Evolutionary conservation across 1,284 basidiomycete species (phyloP).

Genomic region (Boletus mariae): DNA sequence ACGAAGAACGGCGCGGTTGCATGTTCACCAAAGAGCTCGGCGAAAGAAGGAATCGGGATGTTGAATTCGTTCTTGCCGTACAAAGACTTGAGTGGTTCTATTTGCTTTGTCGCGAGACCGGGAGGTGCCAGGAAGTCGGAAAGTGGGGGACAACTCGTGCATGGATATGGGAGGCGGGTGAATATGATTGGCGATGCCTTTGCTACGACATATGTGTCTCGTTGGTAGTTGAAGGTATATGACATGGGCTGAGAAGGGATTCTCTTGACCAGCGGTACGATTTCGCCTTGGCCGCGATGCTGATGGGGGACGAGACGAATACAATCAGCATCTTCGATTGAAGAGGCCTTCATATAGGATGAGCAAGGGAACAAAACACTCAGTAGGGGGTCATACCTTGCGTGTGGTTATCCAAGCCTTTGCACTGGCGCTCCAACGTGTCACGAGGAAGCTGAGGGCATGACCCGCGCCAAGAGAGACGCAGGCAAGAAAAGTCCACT

Average conservation of each 20-base stretch:
- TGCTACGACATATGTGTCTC: slow-evolving; percentile 86
- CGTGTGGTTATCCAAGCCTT: slow-evolving; percentile 77
- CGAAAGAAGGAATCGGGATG: slow-evolving; percentile 91
- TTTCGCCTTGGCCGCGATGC: slow-evolving; percentile 90
- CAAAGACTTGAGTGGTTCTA: slow-evolving; percentile 51
- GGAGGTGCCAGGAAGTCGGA: slow-evolving; percentile 61
- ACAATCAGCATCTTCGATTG: slow-evolving; percentile 72
- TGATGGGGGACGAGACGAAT: slow-evolving; percentile 83
- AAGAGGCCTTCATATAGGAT: slow-evolving; percentile 48
- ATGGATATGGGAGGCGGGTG: slow-evolving; percentile 86
- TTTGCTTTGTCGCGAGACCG: slow-evolving; percentile 40
- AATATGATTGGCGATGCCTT: slow-evolving; percentile 64
- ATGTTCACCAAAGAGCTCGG: slow-evolving; percentile 86
- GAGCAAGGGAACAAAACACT: slow-evolving; percentile 1
- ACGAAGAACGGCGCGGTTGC: slow-evolving; percentile 95
- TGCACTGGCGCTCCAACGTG: slow-evolving; percentile 85
- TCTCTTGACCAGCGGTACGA: slow-evolving; percentile 75
- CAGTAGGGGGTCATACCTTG: slow-evolving; percentile 41
- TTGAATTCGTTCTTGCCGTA: slow-evolving; percentile 94
- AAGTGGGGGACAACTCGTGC: slow-evolving; percentile 70
- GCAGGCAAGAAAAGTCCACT: slow-evolving; percentile 94
- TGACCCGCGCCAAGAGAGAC: slow-evolving; percentile 84
- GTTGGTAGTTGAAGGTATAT: slow-evolving; percentile 93
- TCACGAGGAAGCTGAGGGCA: slow-evolving; percentile 89
- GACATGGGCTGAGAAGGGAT: slow-evolving; percentile 52